Evolutionary conservation across 169 alveolate genomes (phyloP).

Genomic region (Miamiensis avidus): DNA sequence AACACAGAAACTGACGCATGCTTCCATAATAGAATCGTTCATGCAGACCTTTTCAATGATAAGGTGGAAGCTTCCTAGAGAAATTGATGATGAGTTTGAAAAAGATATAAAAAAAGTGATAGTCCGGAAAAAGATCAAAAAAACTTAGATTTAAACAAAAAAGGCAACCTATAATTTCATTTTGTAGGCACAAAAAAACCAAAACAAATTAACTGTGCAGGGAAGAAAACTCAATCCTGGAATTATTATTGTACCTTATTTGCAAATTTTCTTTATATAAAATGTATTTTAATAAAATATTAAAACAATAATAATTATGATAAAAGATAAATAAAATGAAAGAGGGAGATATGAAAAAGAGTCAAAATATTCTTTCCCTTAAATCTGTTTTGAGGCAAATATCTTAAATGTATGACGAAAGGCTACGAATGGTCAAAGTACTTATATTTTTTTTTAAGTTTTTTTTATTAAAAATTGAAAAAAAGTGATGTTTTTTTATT

Average conservation of each 20-base stretch:
- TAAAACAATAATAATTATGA: too few relatives aligned
- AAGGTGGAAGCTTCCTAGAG: constrained; percentile 27
- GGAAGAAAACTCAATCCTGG: constrained; percentile 11
- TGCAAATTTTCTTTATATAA: too few relatives aligned
- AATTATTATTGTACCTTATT: background rate
- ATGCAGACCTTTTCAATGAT: background rate
- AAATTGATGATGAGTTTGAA: constrained; percentile 13
- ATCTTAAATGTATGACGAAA: background rate
- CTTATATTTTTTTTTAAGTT: background rate
- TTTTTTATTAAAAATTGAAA: too few relatives aligned
- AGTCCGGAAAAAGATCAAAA: background rate
- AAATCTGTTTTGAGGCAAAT: background rate
- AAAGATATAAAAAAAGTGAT: constrained; percentile 9
- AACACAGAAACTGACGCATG: background rate
- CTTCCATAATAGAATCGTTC: constrained; percentile 10
- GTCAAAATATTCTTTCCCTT: background rate
- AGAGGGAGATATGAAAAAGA: background rate
- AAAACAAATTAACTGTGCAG: background rate
- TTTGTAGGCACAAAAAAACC: background rate
- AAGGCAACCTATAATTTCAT: constrained; percentile 16
- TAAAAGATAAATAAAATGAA: too few relatives aligned
- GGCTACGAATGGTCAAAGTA: constrained; percentile 19
- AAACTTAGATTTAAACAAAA: constrained; percentile 8
- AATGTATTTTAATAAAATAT: too few relatives aligned
- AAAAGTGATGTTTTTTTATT: too few relatives aligned